phyloP scores from a whole-genome alignment of 176 grass and related monocot species.

The Carex littledalei region DNA sequence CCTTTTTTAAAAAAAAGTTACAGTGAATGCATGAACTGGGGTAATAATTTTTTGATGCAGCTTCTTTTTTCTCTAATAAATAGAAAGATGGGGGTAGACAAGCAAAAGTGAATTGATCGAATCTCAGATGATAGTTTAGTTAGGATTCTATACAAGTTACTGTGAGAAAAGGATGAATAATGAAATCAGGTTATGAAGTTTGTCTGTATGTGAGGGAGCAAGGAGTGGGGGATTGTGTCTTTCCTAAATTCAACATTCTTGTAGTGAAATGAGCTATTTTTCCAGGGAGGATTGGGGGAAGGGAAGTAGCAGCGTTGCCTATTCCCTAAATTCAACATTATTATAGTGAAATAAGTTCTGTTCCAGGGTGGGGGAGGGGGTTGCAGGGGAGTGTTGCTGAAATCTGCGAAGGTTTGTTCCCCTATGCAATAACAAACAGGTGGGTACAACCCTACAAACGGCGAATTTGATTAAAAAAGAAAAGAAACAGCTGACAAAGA shows the following conservation, averaged over 20 bases:
- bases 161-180: neutral
- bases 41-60: neutral
- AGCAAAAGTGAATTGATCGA: neutral
- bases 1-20: neutral
- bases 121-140: neutral
- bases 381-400: too few species aligned
- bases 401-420: too few species aligned
- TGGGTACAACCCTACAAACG: neutral
- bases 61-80: neutral
- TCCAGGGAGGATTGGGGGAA: too few species aligned
- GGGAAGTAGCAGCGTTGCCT: too few species aligned
- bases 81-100: neutral
- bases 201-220: neutral
- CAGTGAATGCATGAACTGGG: neutral
- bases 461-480: neutral
- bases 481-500: neutral
- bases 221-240: neutral
- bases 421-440: too few species aligned
- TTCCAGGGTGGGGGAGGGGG: too few species aligned
- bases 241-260: too few species aligned
- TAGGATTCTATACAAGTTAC: neutral
- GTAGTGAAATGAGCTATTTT: too few species aligned
- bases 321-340: too few species aligned
- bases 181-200: neutral
- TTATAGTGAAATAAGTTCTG: too few species aligned